These are phyloP conservation scores for Tetracladium maxilliforme DNA, from an alignment of 2,329 filamentous ascomycete genomes.

Conservation along the genomic window DNA sequence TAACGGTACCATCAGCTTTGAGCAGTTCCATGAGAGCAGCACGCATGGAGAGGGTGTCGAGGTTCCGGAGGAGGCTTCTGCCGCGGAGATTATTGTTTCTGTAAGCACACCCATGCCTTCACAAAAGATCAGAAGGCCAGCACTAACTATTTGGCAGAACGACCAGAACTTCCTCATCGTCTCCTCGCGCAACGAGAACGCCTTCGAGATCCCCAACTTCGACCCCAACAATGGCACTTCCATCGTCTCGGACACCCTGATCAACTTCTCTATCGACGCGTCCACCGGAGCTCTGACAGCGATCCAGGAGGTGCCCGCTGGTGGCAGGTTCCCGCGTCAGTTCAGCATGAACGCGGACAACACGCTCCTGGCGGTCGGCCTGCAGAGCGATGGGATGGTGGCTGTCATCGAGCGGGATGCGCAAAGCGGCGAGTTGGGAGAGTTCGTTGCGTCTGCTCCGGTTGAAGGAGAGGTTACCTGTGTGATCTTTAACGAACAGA, in stretches of 20 bases:
- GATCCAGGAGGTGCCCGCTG: conserved; percentile 24
- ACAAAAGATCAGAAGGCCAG: not conserved
- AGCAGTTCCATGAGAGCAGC: conserved; percentile 10
- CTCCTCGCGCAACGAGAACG: conserved; percentile 30
- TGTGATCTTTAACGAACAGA: conserved; percentile 37
- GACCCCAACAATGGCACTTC: no score
- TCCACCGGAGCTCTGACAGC: conserved; percentile 22
- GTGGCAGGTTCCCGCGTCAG: conserved; percentile 27
- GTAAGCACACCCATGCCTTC: conserved; percentile 4
- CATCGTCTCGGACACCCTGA: conserved; percentile 25
- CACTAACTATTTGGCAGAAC: conserved; percentile 5
- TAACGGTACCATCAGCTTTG: conserved; percentile 13
- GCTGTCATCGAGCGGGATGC: conserved; percentile 24
- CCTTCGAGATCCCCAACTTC: no score
- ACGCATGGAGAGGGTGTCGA: conserved; percentile 9
- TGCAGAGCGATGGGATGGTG: conserved; percentile 24
- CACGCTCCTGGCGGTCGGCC: conserved; percentile 25
- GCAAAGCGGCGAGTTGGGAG: conserved; percentile 21
- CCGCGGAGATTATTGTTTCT: conserved; percentile 18
- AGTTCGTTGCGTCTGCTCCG: conserved; percentile 22
- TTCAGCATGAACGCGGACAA: conserved; percentile 30
- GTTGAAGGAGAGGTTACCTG: conserved; percentile 29
- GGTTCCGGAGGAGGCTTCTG: conserved; percentile 8
- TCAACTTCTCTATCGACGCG: conserved; percentile 18
- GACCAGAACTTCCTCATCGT: conserved; percentile 26